These are phyloP conservation scores for Suhomyces yuchorum DNA, from an alignment of 1,139 yeast genomes.

Conservation along the genomic window DNA sequence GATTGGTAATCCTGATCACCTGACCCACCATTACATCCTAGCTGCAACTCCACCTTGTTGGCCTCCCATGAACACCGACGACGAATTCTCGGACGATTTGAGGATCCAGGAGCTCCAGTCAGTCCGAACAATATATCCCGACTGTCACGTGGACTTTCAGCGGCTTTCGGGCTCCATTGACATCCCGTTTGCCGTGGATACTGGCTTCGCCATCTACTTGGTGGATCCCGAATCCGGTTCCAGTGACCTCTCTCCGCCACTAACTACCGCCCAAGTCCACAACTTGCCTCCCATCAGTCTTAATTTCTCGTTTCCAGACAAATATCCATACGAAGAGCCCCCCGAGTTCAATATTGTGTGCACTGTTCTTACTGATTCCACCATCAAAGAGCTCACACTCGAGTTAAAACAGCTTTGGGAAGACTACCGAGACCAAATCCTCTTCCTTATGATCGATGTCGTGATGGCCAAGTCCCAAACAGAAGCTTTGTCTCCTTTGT, in stretches of 20 bases:
- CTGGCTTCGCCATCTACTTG: constrained; percentile 17
- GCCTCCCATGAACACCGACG: neutral
- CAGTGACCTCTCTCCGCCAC: neutral
- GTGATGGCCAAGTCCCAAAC: constrained; percentile 31
- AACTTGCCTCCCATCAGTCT: constrained; percentile 37
- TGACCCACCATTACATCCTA: neutral
- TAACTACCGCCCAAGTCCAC: constrained; percentile 14
- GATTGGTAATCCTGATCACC: no score
- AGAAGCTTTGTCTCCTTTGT: constrained; percentile 1
- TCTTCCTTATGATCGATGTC: constrained; percentile 50
- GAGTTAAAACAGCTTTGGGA: constrained; percentile 38
- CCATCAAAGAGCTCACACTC: constrained; percentile 17
- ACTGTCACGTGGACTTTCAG: constrained; percentile 27
- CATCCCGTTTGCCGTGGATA: constrained; percentile 31
- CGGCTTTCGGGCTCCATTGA: constrained; percentile 26
- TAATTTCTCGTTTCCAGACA: constrained; percentile 29
- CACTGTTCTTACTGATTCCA: constrained; percentile 23
- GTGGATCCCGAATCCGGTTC: neutral
- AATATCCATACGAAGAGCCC: constrained; percentile 32
- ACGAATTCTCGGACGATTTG: constrained; percentile 23
- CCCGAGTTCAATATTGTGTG: constrained; percentile 28
- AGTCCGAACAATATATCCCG: constrained; percentile 53
- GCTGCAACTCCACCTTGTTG: neutral
- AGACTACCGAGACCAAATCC: constrained; percentile 41
- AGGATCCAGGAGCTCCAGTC: constrained; percentile 49